Percentiles rank a stretch among this genome's conserved stretches.
Evolutionary conservation across 225 moss, liverwort and hornwort genomes (phyloP).

Genomic region (Thuidium tamariscinum): DNA sequence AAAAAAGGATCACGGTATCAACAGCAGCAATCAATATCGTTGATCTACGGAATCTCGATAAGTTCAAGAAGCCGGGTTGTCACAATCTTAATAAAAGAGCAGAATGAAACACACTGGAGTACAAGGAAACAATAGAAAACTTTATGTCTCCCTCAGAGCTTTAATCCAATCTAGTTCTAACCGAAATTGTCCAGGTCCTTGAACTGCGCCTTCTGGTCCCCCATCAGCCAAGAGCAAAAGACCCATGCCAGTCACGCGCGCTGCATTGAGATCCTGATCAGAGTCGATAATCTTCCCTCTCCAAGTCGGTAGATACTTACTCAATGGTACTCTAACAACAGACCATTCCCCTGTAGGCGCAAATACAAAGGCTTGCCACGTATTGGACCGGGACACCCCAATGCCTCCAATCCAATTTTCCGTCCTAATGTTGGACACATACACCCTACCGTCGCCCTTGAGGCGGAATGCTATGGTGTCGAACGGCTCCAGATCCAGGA

Average conservation of each 20-base stretch:
- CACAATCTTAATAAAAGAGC: background rate
- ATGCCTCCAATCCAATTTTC: conserved; percentile 86
- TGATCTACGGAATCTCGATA: background rate
- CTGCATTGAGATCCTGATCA: conserved; percentile 58
- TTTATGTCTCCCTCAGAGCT: conserved; percentile 14
- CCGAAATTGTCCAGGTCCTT: conserved; percentile 71
- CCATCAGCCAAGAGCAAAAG: conserved; percentile 71
- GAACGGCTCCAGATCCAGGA: conserved; percentile 69
- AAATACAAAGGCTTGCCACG: conserved; percentile 92
- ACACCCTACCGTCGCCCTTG: conserved; percentile 85
- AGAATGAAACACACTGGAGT: background rate
- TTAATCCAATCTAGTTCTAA: conserved; percentile 86
- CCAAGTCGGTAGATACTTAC: conserved; percentile 78
- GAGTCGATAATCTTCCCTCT: conserved; percentile 71
- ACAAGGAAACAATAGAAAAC: background rate
- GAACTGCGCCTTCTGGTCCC: conserved; percentile 43
- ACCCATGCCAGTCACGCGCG: conserved; percentile 72
- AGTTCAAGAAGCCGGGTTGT: background rate
- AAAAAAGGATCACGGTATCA: background rate
- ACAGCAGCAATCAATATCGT: background rate
- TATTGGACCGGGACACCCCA: conserved; percentile 48
- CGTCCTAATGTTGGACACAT: conserved; percentile 80
- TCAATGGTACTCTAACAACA: conserved; percentile 54
- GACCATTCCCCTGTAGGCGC: conserved; percentile 79
- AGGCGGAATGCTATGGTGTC: conserved; percentile 63